Percentiles rank a stretch among this genome's conserved stretches.
These are phyloP conservation scores for Elsinoe perseae DNA, from an alignment of 2,329 filamentous ascomycete genomes.

Conservation along the genomic window DNA sequence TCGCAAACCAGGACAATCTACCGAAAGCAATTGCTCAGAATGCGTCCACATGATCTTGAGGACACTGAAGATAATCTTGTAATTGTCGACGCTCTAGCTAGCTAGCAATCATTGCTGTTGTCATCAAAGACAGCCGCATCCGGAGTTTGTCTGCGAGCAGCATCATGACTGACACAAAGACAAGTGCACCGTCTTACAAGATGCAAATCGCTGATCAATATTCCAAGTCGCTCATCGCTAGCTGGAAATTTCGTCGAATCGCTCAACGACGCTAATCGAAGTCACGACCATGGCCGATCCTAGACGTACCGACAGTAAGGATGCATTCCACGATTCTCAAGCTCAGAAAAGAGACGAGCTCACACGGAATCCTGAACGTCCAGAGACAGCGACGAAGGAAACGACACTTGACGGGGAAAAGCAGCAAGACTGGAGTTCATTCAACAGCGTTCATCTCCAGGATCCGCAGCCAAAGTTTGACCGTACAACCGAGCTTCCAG, in stretches of 20 bases:
- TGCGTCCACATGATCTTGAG: not conserved
- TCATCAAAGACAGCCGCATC: not conserved
- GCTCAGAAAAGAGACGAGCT: not conserved
- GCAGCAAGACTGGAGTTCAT: not conserved
- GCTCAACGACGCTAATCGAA: too few species aligned
- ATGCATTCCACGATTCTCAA: not conserved
- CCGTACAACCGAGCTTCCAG: not conserved
- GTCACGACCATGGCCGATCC: not conserved
- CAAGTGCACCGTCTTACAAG: not conserved
- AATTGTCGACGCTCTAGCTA: not conserved
- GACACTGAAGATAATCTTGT: not conserved
- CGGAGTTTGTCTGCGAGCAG: not conserved
- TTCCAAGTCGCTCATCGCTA: too few species aligned
- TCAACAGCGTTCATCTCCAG: not conserved
- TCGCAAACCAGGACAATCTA: too few species aligned
- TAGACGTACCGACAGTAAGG: not conserved
- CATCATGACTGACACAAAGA: not conserved
- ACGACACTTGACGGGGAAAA: not conserved
- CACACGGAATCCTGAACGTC: not conserved
- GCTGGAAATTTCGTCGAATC: too few species aligned
- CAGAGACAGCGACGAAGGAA: not conserved
- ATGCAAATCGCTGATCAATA: too few species aligned
- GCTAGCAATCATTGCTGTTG: slow-evolving; percentile 1
- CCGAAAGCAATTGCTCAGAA: not conserved
- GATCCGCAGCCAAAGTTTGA: not conserved